Base-by-base conservation (phyloP, 352 stramenopile genomes). In the Halophytophthora batemanensis region DNA sequence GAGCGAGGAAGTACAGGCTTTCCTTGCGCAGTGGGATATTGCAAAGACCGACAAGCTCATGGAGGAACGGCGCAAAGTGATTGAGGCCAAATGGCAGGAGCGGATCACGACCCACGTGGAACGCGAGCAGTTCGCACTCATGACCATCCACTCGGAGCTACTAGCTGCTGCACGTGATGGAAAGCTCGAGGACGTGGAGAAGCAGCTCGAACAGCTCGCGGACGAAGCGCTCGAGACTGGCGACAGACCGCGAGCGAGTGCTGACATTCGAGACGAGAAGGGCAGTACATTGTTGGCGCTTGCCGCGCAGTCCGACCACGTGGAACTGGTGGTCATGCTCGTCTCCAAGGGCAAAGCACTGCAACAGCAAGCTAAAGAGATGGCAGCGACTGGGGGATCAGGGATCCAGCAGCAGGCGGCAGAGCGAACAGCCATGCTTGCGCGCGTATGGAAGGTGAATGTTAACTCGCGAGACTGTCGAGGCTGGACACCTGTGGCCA, bases 71-170 rank as follows among this genome's bases (percentile, higher is more conserved):
- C 61, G 69, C 13, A 64, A 73, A 25, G 49, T 86, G 22, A 94
- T 96, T 22, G 70, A 92, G 47, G 64, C 69, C 1, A 89, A 93
- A 45, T 81, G 90, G 71, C 74, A 96, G 50, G 79, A 88, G 47
- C 70, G 87, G 6, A 90, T 97, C 49, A 90, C 69, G 0, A 93
- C 71, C 18, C 85, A 95, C 35, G 77, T 94, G 13, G 85, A 96
- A 46, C 74, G 87, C 1, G 87, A 97, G 53, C 73, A 80, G 36
- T 76, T 91, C 33, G 87, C 89, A 4, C 61, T 90, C 19, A 77
- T 87, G 65, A 76, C 89, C 10, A 86, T 96, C 51, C 83, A 90
- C 47, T 59, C 87, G 15, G 84, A 96, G 51, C 53, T 96, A 15
- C 49, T 94, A 1, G 65, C 85, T 8, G 45, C 81, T 11, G 73